A percentile compares a stretch with the other conserved stretches of the same genome.
phyloP scores from a whole-genome alignment of 2,329 filamentous ascomycete species.

The Fusarium fracticaudum region DNA sequence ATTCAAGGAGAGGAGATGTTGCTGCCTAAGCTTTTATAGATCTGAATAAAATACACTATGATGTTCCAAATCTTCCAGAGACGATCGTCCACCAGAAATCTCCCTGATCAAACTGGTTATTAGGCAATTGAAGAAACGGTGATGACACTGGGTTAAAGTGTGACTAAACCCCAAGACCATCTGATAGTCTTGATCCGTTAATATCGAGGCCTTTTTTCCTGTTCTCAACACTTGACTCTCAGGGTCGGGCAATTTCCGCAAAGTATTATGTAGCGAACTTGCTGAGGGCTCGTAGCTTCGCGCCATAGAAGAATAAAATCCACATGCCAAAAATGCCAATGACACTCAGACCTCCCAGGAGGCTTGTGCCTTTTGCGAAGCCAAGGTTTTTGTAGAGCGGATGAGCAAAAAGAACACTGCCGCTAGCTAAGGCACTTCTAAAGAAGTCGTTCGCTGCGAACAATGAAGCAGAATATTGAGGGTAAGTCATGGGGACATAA shows the following conservation, averaged over 20 bases:
- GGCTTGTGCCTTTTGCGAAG: neutral
- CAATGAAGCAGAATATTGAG: neutral
- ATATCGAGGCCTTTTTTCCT: neutral
- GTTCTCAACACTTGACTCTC: neutral
- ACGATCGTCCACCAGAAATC: neutral
- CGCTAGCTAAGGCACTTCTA: neutral
- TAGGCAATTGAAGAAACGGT: accelerated
- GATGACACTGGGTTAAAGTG: neutral
- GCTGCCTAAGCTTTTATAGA: accelerated
- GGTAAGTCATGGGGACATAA: neutral
- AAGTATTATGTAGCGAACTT: conserved; percentile 57
- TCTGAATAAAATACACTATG: neutral
- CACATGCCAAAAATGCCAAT: conserved; percentile 66
- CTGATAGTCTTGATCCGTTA: accelerated
- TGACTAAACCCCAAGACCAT: accelerated
- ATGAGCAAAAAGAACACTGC: neutral
- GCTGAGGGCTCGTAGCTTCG: conserved; percentile 62
- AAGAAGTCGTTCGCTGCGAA: neutral
- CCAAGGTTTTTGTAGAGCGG: neutral
- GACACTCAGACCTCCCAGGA: conserved; percentile 62
- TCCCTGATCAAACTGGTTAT: neutral
- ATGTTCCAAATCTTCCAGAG: neutral
- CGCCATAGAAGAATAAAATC: conserved; percentile 66
- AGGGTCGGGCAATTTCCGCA: accelerated
- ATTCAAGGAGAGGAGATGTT: neutral